Conservation (phyloP, 2,329 filamentous ascomycete species). For the Fusarium graminum region DNA sequence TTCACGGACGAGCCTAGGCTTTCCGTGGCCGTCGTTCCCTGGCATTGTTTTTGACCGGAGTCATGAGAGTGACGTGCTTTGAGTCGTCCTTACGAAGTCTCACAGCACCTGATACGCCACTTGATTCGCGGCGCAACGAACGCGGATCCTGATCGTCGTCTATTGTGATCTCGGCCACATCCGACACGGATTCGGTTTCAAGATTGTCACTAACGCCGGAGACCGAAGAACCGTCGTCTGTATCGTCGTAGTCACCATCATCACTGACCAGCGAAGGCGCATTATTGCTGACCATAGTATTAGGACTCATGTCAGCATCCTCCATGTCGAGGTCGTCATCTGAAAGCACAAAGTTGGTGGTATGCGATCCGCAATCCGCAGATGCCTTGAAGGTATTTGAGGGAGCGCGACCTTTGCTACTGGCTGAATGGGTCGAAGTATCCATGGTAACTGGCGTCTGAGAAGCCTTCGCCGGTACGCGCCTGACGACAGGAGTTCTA, state of each 20-base stretch:
- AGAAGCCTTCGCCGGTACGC: conserved; percentile 69
- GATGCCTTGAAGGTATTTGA: conserved; percentile 58
- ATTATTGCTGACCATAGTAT: conserved; percentile 78
- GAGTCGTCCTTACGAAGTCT: conserved; percentile 67
- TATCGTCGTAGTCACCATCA: conserved; percentile 82
- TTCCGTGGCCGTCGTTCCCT: conserved; percentile 52
- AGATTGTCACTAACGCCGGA: conserved; percentile 69
- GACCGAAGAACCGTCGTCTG: conserved; percentile 71
- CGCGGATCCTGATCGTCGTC: conserved; percentile 68
- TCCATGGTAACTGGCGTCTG: conserved; percentile 63
- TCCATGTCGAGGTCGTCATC: conserved; percentile 66
- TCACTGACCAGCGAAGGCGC: conserved; percentile 85
- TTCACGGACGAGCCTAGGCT: conserved; percentile 27
- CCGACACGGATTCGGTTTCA: conserved; percentile 70
- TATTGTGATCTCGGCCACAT: conserved; percentile 72
- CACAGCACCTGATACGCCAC: conserved; percentile 60
- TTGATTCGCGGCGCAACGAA: conserved; percentile 59
- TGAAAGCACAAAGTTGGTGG: conserved; percentile 46
- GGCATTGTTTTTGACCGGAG: conserved; percentile 60
- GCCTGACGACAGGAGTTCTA: conserved; percentile 63
- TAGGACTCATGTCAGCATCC: conserved; percentile 75
- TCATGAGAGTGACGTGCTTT: conserved; percentile 69
- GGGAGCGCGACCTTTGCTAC: conserved; percentile 66
- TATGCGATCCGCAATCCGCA: conserved; percentile 45
- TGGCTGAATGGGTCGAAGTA: conserved; percentile 63